A percentile compares a stretch with the other conserved stretches of the same genome.
These are phyloP conservation scores for Elsinoe perseae DNA, from an alignment of 2,329 filamentous ascomycete genomes.

Conservation along the genomic window DNA sequence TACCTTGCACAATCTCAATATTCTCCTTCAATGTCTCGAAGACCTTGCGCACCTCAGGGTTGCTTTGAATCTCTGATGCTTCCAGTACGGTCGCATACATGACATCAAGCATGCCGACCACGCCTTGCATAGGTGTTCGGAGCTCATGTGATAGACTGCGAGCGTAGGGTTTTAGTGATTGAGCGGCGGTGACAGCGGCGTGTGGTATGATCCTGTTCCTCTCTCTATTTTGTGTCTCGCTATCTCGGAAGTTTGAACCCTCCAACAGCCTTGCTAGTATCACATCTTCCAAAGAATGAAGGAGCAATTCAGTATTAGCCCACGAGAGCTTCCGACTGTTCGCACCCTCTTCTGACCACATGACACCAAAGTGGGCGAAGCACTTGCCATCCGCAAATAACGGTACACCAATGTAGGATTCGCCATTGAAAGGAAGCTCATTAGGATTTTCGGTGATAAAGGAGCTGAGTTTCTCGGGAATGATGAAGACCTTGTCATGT, in stretches of 20 bases:
- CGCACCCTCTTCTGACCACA: constrained; percentile 60
- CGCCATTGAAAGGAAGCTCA: constrained; percentile 51
- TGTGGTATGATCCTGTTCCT: constrained; percentile 44
- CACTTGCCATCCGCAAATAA: constrained; percentile 58
- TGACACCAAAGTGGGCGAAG: constrained; percentile 62
- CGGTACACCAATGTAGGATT: constrained; percentile 60
- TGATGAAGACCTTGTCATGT: constrained; percentile 62
- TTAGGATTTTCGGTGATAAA: constrained; percentile 56
- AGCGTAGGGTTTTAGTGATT: constrained; percentile 64
- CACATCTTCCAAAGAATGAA: constrained; percentile 62
- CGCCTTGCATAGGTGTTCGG: constrained; percentile 66
- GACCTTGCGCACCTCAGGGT: constrained; percentile 45
- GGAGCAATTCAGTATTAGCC: constrained; percentile 59
- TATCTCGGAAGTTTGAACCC: constrained; percentile 41
- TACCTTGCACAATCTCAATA: constrained; percentile 63
- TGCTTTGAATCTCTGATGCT: constrained; percentile 49
- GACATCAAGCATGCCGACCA: constrained; percentile 68
- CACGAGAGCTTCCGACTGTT: constrained; percentile 51
- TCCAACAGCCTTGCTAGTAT: constrained; percentile 52
- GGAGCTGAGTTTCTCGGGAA: constrained; percentile 52
- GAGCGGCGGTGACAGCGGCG: constrained; percentile 50
- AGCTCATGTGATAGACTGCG: constrained; percentile 64
- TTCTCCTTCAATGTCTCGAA: constrained; percentile 58
- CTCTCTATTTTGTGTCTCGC: constrained; percentile 24
- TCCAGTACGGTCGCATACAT: constrained; percentile 67